A percentile compares a stretch with the other conserved stretches of the same genome.
phyloP scores from a whole-genome alignment of 768 basidiomycete genomes.

The Pulveroboletus frians region DNA sequence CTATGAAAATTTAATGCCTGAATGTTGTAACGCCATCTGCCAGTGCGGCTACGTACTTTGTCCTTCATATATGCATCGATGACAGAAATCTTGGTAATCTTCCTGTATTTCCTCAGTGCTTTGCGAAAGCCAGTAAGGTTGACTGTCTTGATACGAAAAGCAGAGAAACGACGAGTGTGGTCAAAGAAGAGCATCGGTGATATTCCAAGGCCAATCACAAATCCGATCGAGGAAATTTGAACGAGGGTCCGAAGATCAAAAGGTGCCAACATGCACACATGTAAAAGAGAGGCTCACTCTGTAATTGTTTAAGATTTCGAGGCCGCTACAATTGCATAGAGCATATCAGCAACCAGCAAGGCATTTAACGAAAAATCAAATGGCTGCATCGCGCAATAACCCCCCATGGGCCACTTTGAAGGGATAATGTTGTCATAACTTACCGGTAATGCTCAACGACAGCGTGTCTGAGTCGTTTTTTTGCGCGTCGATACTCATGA shows the following conservation, averaged over 20 bases:
- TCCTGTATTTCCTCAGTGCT: constrained; percentile 82
- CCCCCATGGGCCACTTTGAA: neutral
- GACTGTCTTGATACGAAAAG: constrained; percentile 48
- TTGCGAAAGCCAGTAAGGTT: constrained; percentile 91
- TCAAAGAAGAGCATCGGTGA: neutral
- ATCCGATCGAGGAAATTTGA: neutral
- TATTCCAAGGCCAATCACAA: neutral
- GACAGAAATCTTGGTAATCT: constrained; percentile 64
- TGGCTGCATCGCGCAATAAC: neutral
- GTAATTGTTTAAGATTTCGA: constrained; percentile 87
- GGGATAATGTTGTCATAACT: constrained; percentile 4
- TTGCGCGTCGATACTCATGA: constrained; percentile 79
- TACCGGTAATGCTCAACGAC: constrained; percentile 80
- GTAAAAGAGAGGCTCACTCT: constrained; percentile 44
- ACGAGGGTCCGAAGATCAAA: neutral
- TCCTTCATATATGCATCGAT: constrained; percentile 78
- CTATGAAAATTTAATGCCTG: constrained; percentile 30
- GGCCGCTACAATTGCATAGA: constrained; percentile 40
- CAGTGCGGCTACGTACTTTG: constrained; percentile 40
- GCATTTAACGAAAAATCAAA: neutral
- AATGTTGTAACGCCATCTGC: neutral
- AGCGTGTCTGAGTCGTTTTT: constrained; percentile 79
- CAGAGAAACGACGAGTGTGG: neutral
- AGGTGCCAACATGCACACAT: neutral
- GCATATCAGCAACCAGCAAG: constrained; percentile 9